Evolutionary conservation across 2,329 filamentous ascomycete genomes (phyloP).

Genomic region (Nemania bipapillata): DNA sequence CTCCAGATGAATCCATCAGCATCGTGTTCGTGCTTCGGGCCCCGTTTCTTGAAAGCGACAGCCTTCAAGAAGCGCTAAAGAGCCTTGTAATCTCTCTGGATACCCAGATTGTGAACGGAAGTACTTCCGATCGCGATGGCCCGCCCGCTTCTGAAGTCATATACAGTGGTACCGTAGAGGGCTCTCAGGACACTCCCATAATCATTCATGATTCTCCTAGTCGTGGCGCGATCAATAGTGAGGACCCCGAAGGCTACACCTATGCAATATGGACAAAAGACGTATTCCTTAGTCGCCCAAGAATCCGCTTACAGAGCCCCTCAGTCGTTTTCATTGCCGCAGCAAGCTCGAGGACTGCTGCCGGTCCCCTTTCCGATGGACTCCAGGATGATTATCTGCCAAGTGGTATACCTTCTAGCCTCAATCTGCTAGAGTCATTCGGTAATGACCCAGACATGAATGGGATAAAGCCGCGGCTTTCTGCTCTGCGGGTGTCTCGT

Average conservation of each 20-base stretch:
- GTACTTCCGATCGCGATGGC: conserved; percentile 60
- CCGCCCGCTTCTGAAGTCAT: conserved; percentile 68
- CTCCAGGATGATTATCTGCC: conserved; percentile 72
- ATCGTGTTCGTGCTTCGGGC: conserved; percentile 76
- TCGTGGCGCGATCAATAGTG: conserved; percentile 41
- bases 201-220: conserved; percentile 58
- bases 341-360: conserved; percentile 67
- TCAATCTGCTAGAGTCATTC: conserved; percentile 82
- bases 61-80: conserved; percentile 68
- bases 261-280: conserved; percentile 70
- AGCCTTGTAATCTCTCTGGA: conserved; percentile 75
- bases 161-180: conserved; percentile 64
- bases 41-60: conserved; percentile 67
- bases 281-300: conserved; percentile 67
- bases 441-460: conserved; percentile 71
- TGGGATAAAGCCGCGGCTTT: conserved; percentile 73
- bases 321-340: conserved; percentile 72
- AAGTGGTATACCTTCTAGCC: conserved; percentile 73
- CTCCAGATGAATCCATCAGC: conserved; percentile 76
- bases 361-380: conserved; percentile 56
- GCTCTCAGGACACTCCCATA: conserved; percentile 63
- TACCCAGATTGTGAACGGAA: conserved; percentile 70
- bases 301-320: conserved; percentile 73
- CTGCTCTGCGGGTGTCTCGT: conserved; percentile 77
- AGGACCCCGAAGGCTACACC: conserved; percentile 53